Evolutionary conservation across 306 rosid species (phyloP).

Genomic region (Fragaria iinumae): DNA sequence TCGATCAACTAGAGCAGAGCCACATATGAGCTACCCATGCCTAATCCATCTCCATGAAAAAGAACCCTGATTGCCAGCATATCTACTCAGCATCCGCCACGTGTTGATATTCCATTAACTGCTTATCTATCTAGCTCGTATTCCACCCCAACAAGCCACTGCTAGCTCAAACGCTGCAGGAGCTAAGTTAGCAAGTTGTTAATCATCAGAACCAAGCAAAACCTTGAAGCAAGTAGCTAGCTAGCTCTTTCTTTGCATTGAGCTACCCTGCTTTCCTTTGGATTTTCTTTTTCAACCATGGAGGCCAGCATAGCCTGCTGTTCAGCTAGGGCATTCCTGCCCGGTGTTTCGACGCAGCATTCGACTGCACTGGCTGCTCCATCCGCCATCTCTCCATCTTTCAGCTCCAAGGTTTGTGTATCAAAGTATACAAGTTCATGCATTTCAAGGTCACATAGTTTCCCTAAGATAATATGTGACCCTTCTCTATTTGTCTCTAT

Average conservation of each 20-base stretch:
- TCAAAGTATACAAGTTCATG: constrained; percentile 1
- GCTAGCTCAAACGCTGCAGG: constrained; percentile 6
- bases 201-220: neutral
- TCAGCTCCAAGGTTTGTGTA: constrained; percentile 48
- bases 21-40: constrained; percentile 61
- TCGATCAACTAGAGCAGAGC: constrained; percentile 40
- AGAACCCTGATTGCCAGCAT: constrained; percentile 27
- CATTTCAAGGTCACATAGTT: neutral
- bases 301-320: constrained; percentile 73
- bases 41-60: constrained; percentile 35
- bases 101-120: constrained; percentile 37
- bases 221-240: constrained; percentile 11
- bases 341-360: constrained; percentile 54
- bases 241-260: neutral
- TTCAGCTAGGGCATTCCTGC: constrained; percentile 56
- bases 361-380: constrained; percentile 41
- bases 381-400: constrained; percentile 61
- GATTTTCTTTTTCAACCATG: constrained; percentile 34
- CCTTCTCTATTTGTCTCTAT: neutral
- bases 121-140: constrained; percentile 56
- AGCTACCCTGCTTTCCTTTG: neutral
- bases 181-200: constrained; percentile 15
- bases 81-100: constrained; percentile 47
- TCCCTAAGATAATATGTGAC: neutral
- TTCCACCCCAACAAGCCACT: constrained; percentile 20